Conservation (phyloP, 768 basidiomycete species). For the Tubosaeta sp. region DNA sequence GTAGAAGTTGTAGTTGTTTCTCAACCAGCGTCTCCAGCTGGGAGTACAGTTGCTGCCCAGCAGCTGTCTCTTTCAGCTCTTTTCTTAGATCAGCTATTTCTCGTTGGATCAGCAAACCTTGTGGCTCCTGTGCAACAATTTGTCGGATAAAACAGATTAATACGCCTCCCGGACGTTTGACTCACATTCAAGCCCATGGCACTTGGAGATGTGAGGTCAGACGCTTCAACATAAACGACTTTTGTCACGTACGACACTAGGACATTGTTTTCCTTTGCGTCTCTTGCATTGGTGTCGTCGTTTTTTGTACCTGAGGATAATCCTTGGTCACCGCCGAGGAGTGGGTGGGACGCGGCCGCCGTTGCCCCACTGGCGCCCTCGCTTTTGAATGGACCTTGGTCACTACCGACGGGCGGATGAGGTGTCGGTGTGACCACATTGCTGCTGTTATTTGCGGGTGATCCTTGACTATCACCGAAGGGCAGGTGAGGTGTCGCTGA, state of each 20-base stretch:
- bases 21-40: conserved; percentile 9
- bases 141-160: not conserved
- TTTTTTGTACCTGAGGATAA: too few species aligned
- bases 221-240: not conserved
- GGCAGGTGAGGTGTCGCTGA: too few species aligned
- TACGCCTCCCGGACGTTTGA: not conserved
- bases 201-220: not conserved
- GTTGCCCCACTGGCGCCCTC: too few species aligned
- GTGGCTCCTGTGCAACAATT: not conserved
- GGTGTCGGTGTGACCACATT: too few species aligned
- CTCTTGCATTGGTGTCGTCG: too few species aligned
- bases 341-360: too few species aligned
- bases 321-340: too few species aligned
- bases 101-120: conserved; percentile 2
- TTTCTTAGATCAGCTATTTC: conserved; percentile 6
- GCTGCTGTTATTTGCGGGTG: too few species aligned
- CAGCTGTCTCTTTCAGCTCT: conserved; percentile 6
- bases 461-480: too few species aligned
- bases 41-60: conserved; percentile 6
- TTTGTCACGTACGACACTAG: not conserved
- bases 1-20: conserved; percentile 5
- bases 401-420: too few species aligned
- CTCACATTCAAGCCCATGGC: not conserved
- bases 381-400: too few species aligned
- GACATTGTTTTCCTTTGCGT: too few species aligned